Percentiles rank a stretch among this genome's conserved stretches.
phyloP scores from a whole-genome alignment of 495 filamentous ascomycete genomes.

The Penicillium ochrochloron region DNA sequence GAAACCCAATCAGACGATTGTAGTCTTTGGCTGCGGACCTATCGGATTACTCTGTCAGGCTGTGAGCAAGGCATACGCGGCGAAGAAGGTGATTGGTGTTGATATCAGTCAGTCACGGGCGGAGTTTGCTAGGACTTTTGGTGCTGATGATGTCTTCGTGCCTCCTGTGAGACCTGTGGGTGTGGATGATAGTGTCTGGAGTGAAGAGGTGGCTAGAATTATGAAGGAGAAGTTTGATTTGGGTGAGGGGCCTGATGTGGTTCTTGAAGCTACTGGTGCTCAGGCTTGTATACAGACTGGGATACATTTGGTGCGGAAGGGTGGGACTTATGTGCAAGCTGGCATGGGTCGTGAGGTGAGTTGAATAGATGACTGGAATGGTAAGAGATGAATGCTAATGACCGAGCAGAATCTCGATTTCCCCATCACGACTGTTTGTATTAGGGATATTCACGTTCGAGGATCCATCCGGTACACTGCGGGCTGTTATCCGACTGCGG shows the following conservation, averaged over 20 bases:
- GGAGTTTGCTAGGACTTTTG: background rate
- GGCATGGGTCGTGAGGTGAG: conserved; percentile 49
- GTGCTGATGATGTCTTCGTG: background rate
- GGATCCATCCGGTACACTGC: background rate
- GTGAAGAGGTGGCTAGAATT: background rate
- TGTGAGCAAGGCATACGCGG: background rate
- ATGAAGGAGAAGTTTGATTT: background rate
- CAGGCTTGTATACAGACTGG: conserved; percentile 29
- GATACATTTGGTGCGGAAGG: conserved; percentile 68
- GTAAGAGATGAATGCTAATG: background rate
- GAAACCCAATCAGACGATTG: background rate
- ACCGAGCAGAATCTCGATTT: background rate
- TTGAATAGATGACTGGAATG: background rate
- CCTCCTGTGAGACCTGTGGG: background rate
- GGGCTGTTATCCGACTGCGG: background rate
- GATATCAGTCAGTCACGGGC: background rate
- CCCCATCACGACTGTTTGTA: background rate
- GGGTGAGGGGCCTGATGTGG: background rate
- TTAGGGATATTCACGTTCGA: background rate
- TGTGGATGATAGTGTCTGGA: background rate
- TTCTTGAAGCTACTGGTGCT: background rate
- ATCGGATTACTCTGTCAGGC: background rate
- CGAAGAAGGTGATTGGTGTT: background rate
- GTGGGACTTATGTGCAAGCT: conserved; percentile 84
- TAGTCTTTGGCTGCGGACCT: background rate